Evolutionary conservation across 2,329 filamentous ascomycete genomes (phyloP).

Genomic region (Alternaria rosae): DNA sequence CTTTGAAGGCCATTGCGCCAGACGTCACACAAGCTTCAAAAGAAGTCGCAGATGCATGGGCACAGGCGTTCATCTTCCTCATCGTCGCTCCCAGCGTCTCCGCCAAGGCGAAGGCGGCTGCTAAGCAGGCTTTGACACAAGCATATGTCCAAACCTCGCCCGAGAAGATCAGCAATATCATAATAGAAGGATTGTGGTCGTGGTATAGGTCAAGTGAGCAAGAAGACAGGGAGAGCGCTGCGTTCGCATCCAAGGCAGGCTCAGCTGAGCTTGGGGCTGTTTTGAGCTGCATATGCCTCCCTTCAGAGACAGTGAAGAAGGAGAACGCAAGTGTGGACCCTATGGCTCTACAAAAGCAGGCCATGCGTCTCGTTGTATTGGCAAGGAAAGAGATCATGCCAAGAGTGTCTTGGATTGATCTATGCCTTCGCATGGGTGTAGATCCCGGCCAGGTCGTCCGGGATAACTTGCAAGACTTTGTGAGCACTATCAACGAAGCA

Average conservation of each 20-base stretch:
- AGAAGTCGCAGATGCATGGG: conserved; percentile 74
- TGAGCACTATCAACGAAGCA: conserved; percentile 69
- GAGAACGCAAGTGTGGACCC: conserved; percentile 55
- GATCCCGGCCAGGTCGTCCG: conserved; percentile 83
- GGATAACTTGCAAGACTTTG: conserved; percentile 67
- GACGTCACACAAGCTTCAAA: conserved; percentile 59
- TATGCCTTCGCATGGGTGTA: conserved; percentile 78
- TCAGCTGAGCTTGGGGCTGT: conserved; percentile 68
- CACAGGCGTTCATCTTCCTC: conserved; percentile 82
- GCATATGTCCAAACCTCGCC: conserved; percentile 68
- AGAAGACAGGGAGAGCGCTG: conserved; percentile 80
- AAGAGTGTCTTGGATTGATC: conserved; percentile 84
- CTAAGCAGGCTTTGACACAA: conserved; percentile 66
- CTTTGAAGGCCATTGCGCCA: conserved; percentile 69
- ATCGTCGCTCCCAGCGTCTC: conserved; percentile 70
- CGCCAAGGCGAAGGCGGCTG: conserved; percentile 69
- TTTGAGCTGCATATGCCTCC: conserved; percentile 69
- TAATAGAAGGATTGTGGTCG: conserved; percentile 79
- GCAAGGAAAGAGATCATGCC: conserved; percentile 80
- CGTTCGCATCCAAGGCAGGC: conserved; percentile 69
- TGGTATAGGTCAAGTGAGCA: conserved; percentile 74
- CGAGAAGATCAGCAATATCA: conserved; percentile 64
- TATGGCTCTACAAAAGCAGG: conserved; percentile 69
- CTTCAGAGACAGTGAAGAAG: conserved; percentile 59
- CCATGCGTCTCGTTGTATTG: conserved; percentile 79